Evolutionary conservation across 192 early-diverging fungal genomes (phyloP).

Genomic region (Bifiguratus adelaidae): DNA sequence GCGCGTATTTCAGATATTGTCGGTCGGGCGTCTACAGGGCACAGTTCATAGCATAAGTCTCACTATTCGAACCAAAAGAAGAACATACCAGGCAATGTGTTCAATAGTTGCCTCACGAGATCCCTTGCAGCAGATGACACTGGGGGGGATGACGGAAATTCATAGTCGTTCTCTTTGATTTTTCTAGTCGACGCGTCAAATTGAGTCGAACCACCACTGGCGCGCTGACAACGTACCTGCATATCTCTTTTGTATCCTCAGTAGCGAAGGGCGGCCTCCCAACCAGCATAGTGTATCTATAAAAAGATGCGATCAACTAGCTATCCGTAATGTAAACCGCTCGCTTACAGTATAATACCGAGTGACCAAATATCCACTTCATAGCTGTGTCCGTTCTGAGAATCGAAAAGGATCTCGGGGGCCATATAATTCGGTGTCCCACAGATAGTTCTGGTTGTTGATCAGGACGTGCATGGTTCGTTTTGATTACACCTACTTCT

Average conservation of each 20-base stretch:
- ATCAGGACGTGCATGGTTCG: too few relatives aligned
- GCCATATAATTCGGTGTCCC: conserved; percentile 98
- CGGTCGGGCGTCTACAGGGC: conserved; percentile 14
- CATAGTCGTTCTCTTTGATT: conserved; percentile 56
- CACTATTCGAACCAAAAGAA: background rate
- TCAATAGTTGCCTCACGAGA: conserved; percentile 60
- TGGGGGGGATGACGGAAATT: conserved; percentile 54
- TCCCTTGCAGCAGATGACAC: conserved; percentile 51
- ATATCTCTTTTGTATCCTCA: conserved; percentile 61
- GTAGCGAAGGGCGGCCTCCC: conserved; percentile 89
- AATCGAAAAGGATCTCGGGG: conserved; percentile 83
- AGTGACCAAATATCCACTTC: conserved; percentile 94
- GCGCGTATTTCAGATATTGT: conserved; percentile 16
- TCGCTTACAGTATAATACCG: conserved; percentile 73
- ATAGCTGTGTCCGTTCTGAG: conserved; percentile 74
- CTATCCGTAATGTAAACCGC: background rate
- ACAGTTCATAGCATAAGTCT: background rate
- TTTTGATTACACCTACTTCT: conserved; percentile 59
- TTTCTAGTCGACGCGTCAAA: conserved; percentile 27
- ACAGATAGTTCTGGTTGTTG: conserved; percentile 88
- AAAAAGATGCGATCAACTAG: background rate
- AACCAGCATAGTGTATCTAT: conserved; percentile 76
- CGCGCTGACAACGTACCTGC: conserved; percentile 39
- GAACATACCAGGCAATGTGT: conserved; percentile 41
- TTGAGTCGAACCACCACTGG: background rate